phyloP scores from a whole-genome alignment of 495 filamentous ascomycete genomes.

The Penicillium lividum region DNA sequence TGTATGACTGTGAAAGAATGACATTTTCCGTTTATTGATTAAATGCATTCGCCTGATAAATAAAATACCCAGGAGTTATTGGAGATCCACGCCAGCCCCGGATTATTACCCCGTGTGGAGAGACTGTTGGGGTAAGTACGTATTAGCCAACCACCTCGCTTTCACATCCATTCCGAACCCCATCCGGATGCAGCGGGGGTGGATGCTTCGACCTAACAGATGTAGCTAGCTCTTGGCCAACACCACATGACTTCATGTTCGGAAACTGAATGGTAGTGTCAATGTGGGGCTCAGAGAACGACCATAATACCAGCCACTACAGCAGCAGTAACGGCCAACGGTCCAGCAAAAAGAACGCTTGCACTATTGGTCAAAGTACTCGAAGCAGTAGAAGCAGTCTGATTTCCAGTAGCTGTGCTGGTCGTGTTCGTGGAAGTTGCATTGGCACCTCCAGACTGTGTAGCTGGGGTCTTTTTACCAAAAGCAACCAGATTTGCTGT shows the following conservation, averaged over 20 bases:
- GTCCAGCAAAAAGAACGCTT: slow-evolving; percentile 10
- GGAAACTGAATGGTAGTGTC: neutral
- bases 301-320: slow-evolving; percentile 9
- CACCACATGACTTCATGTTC: neutral
- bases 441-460: neutral
- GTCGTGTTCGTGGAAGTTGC: neutral
- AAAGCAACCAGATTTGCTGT: slow-evolving; percentile 49
- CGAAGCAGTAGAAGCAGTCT: slow-evolving; percentile 7
- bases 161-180: neutral
- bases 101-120: neutral
- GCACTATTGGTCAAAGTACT: slow-evolving; percentile 1
- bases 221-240: neutral
- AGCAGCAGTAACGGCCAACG: slow-evolving; percentile 1
- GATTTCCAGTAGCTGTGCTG: neutral
- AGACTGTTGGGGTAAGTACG: neutral
- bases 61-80: neutral
- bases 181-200: neutral
- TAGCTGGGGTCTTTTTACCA: neutral
- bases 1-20: neutral
- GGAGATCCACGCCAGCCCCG: neutral
- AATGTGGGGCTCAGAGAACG: slow-evolving; percentile 3
- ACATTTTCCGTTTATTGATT: neutral
- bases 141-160: neutral
- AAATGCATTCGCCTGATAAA: neutral
- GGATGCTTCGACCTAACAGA: neutral